These are phyloP conservation scores for Alternaria novae-zelandiae DNA, from an alignment of 2,329 filamentous ascomycete species.

Conservation along the genomic window DNA sequence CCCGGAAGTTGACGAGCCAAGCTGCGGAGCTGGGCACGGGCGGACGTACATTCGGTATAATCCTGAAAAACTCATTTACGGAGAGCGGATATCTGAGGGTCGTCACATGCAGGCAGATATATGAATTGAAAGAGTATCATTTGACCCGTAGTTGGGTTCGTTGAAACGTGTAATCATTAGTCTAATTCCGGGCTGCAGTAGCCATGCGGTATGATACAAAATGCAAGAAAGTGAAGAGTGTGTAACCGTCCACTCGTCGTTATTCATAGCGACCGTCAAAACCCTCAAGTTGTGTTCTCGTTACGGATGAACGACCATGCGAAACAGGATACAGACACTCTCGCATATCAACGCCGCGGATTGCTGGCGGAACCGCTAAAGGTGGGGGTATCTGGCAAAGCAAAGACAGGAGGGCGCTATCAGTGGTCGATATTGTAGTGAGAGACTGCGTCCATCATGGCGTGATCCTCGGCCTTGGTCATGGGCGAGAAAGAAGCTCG, in stretches of 20 bases:
- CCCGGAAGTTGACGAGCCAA: background rate
- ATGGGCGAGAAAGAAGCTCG: slow-evolving; percentile 30
- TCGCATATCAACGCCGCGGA: background rate
- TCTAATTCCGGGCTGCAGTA: background rate
- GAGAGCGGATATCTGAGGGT: background rate
- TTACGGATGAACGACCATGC: background rate
- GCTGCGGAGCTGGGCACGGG: background rate
- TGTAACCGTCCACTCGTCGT: background rate
- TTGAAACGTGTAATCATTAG: background rate
- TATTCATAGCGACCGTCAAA: background rate
- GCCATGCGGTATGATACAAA: background rate
- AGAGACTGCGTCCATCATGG: slow-evolving; percentile 5
- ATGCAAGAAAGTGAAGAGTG: background rate
- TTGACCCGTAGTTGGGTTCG: background rate
- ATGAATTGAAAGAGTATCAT: background rate
- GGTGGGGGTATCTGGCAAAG: background rate
- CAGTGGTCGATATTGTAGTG: slow-evolving; percentile 4
- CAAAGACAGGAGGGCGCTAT: background rate
- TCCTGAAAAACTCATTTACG: background rate
- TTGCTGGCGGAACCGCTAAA: background rate
- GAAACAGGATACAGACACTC: background rate
- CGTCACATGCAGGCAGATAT: background rate
- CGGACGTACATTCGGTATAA: background rate
- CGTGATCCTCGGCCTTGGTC: slow-evolving; percentile 8
- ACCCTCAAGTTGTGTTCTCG: background rate